A percentile compares a stretch with the other conserved stretches of the same genome.
Evolutionary conservation across 192 early-diverging fungal species (phyloP).

Genomic region (Podila verticillata): DNA sequence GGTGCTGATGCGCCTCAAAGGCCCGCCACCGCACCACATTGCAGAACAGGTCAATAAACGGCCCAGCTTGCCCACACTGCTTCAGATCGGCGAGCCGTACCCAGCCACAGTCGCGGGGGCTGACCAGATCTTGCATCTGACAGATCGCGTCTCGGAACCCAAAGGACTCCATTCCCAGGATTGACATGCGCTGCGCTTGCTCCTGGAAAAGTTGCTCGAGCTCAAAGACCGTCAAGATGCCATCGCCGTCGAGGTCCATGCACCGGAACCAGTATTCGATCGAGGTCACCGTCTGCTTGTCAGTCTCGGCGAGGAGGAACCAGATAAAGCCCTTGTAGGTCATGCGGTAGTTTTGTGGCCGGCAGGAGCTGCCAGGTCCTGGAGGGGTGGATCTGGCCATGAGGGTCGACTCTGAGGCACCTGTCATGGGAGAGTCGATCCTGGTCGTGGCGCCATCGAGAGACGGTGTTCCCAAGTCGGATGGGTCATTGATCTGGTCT

Average conservation of each 20-base stretch:
- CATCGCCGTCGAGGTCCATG: constrained; percentile 92
- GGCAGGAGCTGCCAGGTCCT: constrained; percentile 33
- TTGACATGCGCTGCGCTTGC: constrained; percentile 61
- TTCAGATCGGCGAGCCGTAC: constrained; percentile 41
- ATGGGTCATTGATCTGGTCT: neutral
- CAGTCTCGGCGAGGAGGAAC: constrained; percentile 86
- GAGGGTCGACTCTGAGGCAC: neutral
- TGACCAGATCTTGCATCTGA: constrained; percentile 50
- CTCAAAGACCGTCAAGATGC: constrained; percentile 86
- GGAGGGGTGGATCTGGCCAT: constrained; percentile 4
- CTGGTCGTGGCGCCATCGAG: no score
- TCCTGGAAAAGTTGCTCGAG: constrained; percentile 88
- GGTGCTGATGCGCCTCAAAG: constrained; percentile 50
- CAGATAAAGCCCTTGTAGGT: constrained; percentile 87
- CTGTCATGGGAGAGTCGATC: neutral
- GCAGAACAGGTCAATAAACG: constrained; percentile 48
- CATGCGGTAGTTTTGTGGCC: constrained; percentile 65
- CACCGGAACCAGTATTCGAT: constrained; percentile 90
- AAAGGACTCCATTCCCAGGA: constrained; percentile 47
- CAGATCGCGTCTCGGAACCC: constrained; percentile 48
- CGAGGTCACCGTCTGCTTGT: constrained; percentile 71
- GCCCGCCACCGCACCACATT: constrained; percentile 43
- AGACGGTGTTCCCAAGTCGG: no score
- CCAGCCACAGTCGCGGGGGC: constrained; percentile 22
- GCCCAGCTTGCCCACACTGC: constrained; percentile 48